Conservation (phyloP, 2,329 filamentous ascomycete genomes). For the Exserohilum turcica region DNA sequence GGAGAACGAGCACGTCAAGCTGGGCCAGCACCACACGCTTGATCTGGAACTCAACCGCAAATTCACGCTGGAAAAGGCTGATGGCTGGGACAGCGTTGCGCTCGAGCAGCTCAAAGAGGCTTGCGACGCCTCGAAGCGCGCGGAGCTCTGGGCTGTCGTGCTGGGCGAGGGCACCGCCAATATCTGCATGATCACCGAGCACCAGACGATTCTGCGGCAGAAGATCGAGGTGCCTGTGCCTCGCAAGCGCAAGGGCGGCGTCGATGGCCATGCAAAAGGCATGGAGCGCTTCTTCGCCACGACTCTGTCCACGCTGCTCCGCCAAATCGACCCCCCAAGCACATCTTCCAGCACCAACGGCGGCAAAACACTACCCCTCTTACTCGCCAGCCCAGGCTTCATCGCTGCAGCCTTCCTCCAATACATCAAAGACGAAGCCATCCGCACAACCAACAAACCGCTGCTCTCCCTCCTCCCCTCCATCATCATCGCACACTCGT, state of each 20-base stretch:
- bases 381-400: constrained; percentile 90
- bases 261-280: constrained; percentile 70
- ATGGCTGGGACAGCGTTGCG: constrained; percentile 89
- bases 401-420: constrained; percentile 79
- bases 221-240: constrained; percentile 69
- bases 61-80: constrained; percentile 83
- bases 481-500: constrained; percentile 77
- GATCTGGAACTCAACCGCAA: constrained; percentile 87
- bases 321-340: constrained; percentile 72
- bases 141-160: constrained; percentile 85
- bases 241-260: constrained; percentile 66
- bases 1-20: constrained; percentile 70
- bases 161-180: constrained; percentile 90
- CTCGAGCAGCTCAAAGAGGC: constrained; percentile 78
- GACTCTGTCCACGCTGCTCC: constrained; percentile 73
- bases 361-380: constrained; percentile 61
- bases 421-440: constrained; percentile 67
- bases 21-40: constrained; percentile 71
- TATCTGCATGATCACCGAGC: constrained; percentile 80
- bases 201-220: constrained; percentile 76
- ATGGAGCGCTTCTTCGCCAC: constrained; percentile 79
- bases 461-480: constrained; percentile 67
- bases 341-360: constrained; percentile 48
- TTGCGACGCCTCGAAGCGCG: constrained; percentile 76
- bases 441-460: constrained; percentile 72